These are phyloP conservation scores for Plicaturopsis crispa DNA, from an alignment of 768 basidiomycete species.

Conservation along the genomic window DNA sequence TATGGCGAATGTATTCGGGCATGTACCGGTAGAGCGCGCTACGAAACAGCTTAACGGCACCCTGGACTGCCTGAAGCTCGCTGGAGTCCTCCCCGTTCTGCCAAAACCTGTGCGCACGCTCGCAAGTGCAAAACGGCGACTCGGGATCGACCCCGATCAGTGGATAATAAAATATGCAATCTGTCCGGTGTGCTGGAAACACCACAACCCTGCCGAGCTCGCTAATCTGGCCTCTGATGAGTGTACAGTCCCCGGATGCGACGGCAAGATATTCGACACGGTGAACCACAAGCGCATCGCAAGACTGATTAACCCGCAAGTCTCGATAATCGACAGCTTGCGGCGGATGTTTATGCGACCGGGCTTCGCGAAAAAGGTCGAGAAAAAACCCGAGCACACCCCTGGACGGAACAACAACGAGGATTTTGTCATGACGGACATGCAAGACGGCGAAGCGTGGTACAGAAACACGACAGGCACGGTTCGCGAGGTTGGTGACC, in stretches of 20 bases:
- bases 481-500: slow-evolving; percentile 9
- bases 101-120: slow-evolving; percentile 1
- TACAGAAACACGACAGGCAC: slow-evolving; percentile 7
- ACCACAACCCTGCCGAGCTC: not conserved
- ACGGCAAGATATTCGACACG: too few relatives aligned
- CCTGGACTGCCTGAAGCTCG: not conserved
- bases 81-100: slow-evolving; percentile 4
- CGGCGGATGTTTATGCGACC: slow-evolving; percentile 10
- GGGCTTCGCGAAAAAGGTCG: slow-evolving; percentile 8
- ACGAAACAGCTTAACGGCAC: not conserved
- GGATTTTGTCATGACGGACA: slow-evolving; percentile 17
- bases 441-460: slow-evolving; percentile 14
- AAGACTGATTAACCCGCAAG: slow-evolving; percentile 12
- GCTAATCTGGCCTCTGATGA: not conserved
- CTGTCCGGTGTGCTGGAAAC: slow-evolving; percentile 7
- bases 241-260: slow-evolving; percentile 1
- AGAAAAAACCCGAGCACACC: slow-evolving; percentile 6
- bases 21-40: not conserved
- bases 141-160: slow-evolving; percentile 8
- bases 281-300: slow-evolving; percentile 5
- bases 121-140: slow-evolving; percentile 3
- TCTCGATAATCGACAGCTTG: slow-evolving; percentile 15
- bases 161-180: slow-evolving; percentile 5
- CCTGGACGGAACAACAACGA: slow-evolving; percentile 11
- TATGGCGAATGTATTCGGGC: not conserved